Evolutionary conservation across 2,329 filamentous ascomycete species (phyloP), one percentile per base, ranked within the genome.

Genomic region (Colletotrichum lindemuthianum): DNA sequence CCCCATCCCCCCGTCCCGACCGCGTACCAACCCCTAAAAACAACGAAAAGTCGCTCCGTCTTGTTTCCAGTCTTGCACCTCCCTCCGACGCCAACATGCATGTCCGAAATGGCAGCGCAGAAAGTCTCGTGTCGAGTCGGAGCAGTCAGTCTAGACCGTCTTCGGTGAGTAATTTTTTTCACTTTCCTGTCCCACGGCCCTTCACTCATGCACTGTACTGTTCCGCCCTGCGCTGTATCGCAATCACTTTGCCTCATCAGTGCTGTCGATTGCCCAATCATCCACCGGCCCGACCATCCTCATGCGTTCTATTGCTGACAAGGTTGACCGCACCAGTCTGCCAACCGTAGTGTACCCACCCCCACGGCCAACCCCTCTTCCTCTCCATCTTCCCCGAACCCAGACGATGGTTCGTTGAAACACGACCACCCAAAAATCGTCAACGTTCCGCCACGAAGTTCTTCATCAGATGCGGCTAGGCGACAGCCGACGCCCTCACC

Each of bases 401-500:
- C 77, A 72, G 82, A 84, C 67, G 82, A 84, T 71, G 79, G 76
- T 69, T 71, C 75, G 60, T 70, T 77, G 70, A 83, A 81, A 73
- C 82, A 82, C 70, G 87, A 89, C 71, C 79, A 85, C 71, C 75
- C 81, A 45, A 84, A 84, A 73, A 74, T 80, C 66, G 82, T 89
- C 61, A 88, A 82, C 71, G 82, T 88, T 69, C 87, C 88, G 68
- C 81, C 86, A 59, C 84, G 89, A 71, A 84, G 80, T 68, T 91
- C 90, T 57, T 87, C 87, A 61, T 81, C 87, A 71, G 90, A 92
- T 80, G 86, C 86, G 63, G 79, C 80, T 60, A 92, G 92, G 78
- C 86, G 90, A 73, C 78, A 85, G 54, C 82, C 80, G 67, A 90
- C 85, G 72, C 89, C 91, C 5, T 93, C 92, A 51, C 91, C 92